Percentiles rank a stretch among this genome's conserved stretches.
These are phyloP conservation scores for Tetrapyrgos nigripes DNA, from an alignment of 1,284 basidiomycete genomes.

Conservation along the genomic window DNA sequence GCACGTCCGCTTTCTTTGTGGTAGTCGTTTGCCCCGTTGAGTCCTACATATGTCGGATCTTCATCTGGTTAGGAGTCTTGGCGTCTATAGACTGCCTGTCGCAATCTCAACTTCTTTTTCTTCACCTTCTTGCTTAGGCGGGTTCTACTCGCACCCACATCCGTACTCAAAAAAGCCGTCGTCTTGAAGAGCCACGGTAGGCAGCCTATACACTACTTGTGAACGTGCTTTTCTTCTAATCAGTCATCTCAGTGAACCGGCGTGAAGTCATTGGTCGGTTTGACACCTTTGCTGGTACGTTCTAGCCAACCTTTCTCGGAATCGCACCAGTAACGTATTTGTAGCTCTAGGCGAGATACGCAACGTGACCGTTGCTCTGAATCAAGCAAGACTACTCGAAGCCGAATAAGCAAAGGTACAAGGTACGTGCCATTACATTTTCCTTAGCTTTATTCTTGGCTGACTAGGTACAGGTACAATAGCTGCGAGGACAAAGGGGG, in stretches of 20 bases:
- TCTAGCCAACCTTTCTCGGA: background rate
- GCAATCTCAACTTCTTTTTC: constrained; percentile 18
- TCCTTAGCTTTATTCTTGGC: too few species aligned
- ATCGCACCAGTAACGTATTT: background rate
- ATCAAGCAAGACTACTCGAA: too few species aligned
- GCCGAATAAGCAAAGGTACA: too few species aligned
- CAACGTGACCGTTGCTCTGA: too few species aligned
- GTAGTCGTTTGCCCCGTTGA: too few species aligned
- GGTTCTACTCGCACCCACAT: constrained; percentile 16
- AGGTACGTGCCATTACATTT: too few species aligned
- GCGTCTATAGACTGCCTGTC: too few species aligned
- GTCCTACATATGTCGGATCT: too few species aligned
- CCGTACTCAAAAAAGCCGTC: constrained; percentile 11
- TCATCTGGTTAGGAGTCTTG: too few species aligned
- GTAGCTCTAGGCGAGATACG: constrained; percentile 52
- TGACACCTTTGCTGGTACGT: constrained; percentile 58
- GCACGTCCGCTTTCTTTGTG: too few species aligned
- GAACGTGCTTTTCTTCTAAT: constrained; percentile 1
- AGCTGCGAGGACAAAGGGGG: too few species aligned
- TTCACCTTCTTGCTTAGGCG: constrained; percentile 24
- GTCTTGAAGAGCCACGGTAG: constrained; percentile 39
- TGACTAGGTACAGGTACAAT: too few species aligned
- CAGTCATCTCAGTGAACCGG: constrained; percentile 41
- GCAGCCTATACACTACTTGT: constrained; percentile 15
- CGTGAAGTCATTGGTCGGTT: constrained; percentile 63